A percentile compares a stretch with the other conserved stretches of the same genome.
Evolutionary conservation across 441 rosid species (phyloP).

Genomic region (Pelargonium myrrhifolium): DNA sequence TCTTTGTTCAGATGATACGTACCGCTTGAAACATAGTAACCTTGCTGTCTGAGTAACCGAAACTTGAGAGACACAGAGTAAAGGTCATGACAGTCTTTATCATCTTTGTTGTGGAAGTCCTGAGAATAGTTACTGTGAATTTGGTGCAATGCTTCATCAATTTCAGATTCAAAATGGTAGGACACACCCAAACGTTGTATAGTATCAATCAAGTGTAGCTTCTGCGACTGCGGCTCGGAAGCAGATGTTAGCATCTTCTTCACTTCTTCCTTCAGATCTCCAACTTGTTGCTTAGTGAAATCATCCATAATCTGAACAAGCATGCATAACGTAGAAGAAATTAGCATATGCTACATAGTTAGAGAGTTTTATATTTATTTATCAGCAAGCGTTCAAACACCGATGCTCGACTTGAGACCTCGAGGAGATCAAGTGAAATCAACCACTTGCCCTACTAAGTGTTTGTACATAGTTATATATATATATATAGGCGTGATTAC

Average conservation of each 20-base stretch:
- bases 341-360: too few relatives aligned
- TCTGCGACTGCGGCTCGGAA: neutral
- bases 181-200: constrained; percentile 1
- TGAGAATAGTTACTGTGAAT: neutral
- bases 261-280: neutral
- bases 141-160: neutral
- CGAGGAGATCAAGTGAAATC: too few relatives aligned
- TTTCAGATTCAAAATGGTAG: constrained; percentile 17
- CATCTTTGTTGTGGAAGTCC: too few relatives aligned
- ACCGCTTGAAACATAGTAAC: constrained; percentile 15
- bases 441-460: too few relatives aligned
- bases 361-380: too few relatives aligned
- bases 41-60: constrained; percentile 29
- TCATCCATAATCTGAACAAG: neutral
- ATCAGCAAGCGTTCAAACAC: too few relatives aligned
- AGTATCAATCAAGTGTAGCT: neutral
- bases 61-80: constrained; percentile 19
- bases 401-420: too few relatives aligned
- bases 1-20: neutral
- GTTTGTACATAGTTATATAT: too few relatives aligned
- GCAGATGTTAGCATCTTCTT: neutral
- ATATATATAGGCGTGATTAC: too few relatives aligned
- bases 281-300: neutral
- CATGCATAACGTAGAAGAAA: too few relatives aligned
- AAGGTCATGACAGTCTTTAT: neutral